Evolutionary conservation across 2,329 filamentous ascomycete genomes (phyloP).

Genomic region (Cladosporium sp.): DNA sequence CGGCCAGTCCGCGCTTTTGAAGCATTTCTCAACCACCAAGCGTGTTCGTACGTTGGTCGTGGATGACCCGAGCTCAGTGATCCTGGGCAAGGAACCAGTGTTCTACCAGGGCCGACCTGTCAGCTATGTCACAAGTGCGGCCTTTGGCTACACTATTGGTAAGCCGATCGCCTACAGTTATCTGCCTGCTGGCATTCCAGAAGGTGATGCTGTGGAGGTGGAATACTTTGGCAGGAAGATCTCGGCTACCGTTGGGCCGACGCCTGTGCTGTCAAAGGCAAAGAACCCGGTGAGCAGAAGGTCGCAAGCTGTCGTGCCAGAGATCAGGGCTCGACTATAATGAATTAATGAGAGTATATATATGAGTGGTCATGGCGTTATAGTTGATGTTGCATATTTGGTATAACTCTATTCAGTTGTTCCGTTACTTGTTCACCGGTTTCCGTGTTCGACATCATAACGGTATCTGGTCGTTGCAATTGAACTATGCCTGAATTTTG

Average conservation of each 20-base stretch:
- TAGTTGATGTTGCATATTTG: background rate
- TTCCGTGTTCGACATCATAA: background rate
- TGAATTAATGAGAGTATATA: constrained; percentile 14
- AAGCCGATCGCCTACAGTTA: constrained; percentile 62
- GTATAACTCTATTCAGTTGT: background rate
- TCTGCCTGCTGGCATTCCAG: constrained; percentile 49
- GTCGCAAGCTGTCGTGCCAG: background rate
- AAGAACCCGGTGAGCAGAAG: background rate
- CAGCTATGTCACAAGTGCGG: constrained; percentile 62
- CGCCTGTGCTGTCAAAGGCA: constrained; percentile 8
- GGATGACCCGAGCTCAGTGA: constrained; percentile 57
- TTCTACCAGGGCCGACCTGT: constrained; percentile 48
- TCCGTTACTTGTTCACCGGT: background rate
- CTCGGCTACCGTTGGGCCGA: constrained; percentile 45
- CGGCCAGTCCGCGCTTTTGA: constrained; percentile 52
- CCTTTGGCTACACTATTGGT: constrained; percentile 60
- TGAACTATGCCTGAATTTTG: background rate
- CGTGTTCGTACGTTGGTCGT: constrained; percentile 54
- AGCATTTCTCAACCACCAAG: constrained; percentile 37
- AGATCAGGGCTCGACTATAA: constrained; percentile 13
- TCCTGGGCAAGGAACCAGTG: constrained; percentile 64
- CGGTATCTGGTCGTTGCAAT: background rate
- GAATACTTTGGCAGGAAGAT: constrained; percentile 62
- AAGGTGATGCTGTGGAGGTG: constrained; percentile 57
- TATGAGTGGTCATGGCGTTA: background rate